These are phyloP conservation scores for Erysimum cheiranthoides DNA, from an alignment of 345 rosid species.

Conservation along the genomic window DNA sequence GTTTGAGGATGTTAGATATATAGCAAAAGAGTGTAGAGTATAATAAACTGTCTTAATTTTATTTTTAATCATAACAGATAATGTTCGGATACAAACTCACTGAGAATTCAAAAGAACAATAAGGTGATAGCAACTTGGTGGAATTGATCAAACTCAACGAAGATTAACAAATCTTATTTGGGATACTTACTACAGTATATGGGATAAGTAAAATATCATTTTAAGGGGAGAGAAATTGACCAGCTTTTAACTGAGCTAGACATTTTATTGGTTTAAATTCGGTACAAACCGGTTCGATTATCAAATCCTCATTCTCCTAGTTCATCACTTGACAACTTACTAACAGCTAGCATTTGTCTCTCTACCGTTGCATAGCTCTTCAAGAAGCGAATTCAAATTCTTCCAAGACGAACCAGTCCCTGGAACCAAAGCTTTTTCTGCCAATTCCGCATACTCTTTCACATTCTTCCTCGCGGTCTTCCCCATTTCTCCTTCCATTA, in stretches of 20 bases:
- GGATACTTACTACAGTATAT: not conserved
- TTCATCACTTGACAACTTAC: not conserved
- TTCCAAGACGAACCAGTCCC: conserved; percentile 64
- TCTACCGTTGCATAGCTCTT: conserved; percentile 36
- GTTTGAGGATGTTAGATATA: conserved; percentile 29
- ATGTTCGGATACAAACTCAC: not conserved
- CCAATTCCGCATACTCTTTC: conserved; percentile 49
- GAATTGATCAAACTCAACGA: not conserved
- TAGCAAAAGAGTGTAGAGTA: conserved; percentile 34
- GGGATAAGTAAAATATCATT: not conserved
- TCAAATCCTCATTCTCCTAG: not conserved
- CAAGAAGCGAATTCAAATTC: conserved; percentile 50
- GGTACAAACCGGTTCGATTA: not conserved
- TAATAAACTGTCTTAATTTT: conserved; percentile 25
- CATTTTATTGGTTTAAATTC: not conserved
- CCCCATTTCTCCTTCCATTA: conserved; percentile 70
- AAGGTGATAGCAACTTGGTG: not conserved
- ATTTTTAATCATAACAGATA: not conserved
- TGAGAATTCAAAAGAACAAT: conserved; percentile 1
- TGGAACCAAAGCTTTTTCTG: conserved; percentile 54
- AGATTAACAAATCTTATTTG: not conserved
- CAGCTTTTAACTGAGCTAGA: not conserved
- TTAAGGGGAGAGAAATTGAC: too few species aligned
- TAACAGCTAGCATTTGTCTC: not conserved
- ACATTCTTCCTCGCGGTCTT: conserved; percentile 50